phyloP scores from a whole-genome alignment of 148 eudicot genomes.

The Rhododendron vialii region DNA sequence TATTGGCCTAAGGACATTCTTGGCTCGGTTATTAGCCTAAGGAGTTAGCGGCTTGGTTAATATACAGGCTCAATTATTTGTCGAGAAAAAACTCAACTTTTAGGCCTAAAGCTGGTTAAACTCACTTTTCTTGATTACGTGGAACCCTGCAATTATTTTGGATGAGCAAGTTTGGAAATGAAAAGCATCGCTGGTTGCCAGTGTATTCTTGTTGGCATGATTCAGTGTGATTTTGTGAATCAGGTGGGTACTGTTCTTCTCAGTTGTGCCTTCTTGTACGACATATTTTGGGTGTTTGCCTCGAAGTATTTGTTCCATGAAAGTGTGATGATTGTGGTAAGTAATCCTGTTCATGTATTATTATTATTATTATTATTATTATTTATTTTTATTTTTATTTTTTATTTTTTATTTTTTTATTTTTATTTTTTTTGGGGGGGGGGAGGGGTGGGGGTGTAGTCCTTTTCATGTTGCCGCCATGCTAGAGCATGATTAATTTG shows the following conservation, averaged over 20 bases:
- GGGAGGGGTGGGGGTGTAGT: not conserved
- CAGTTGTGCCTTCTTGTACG: constrained; percentile 72
- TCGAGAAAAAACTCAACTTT: not conserved
- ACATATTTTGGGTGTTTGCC: constrained; percentile 82
- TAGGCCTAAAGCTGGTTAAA: not conserved
- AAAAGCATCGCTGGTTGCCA: not conserved
- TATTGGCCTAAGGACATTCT: not conserved
- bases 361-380: too few species aligned
- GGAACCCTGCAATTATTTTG: not conserved
- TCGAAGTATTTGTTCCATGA: constrained; percentile 71
- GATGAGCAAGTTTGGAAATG: not conserved
- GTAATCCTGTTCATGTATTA: constrained; percentile 15
- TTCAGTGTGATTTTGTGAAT: constrained; percentile 13
- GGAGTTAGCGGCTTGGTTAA: not conserved
- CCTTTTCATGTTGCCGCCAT: not conserved
- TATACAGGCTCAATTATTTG: not conserved
- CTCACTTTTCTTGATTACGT: not conserved
- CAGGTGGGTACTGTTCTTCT: constrained; percentile 83
- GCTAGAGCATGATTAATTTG: not conserved
- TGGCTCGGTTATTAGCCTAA: not conserved
- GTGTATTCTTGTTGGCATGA: not conserved
- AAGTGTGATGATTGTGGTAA: constrained; percentile 92
- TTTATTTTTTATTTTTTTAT: too few species aligned
- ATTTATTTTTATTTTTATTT: too few species aligned
- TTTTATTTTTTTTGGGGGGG: too few species aligned